A percentile compares a stretch with the other conserved stretches of the same genome.
These are phyloP conservation scores for Diaporthe nobilis DNA, from an alignment of 2,329 filamentous ascomycete genomes.

Conservation along the genomic window DNA sequence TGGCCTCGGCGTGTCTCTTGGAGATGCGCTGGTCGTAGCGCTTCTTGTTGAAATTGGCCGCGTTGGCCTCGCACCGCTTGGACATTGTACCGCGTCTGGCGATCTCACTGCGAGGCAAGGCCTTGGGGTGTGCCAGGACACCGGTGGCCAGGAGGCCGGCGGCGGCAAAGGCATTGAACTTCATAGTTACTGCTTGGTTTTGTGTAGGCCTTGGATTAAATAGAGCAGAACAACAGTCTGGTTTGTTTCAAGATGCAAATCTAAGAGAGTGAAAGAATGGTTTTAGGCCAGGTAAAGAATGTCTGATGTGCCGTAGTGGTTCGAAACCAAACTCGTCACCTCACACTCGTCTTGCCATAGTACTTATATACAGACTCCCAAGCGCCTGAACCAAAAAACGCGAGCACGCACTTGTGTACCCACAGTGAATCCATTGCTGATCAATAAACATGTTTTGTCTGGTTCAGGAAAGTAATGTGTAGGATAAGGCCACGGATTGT, in stretches of 20 bases:
- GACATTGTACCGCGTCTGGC: constrained; percentile 28
- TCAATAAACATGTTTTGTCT: constrained; percentile 26
- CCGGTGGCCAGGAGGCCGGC: constrained; percentile 17
- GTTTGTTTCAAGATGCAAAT: not conserved
- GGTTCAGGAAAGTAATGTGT: not conserved
- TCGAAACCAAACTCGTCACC: not conserved
- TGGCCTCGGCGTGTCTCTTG: constrained; percentile 17
- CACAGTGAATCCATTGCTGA: not conserved
- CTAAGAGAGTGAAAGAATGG: not conserved
- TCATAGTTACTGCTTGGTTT: not conserved
- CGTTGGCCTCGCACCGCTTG: constrained; percentile 35
- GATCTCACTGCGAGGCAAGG: constrained; percentile 24
- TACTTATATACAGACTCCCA: not conserved
- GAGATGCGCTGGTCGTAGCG: constrained; percentile 27
- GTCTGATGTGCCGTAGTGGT: not conserved
- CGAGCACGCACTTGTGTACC: not conserved
- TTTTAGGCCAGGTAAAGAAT: constrained; percentile 1
- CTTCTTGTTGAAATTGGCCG: constrained; percentile 33
- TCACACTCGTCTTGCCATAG: not conserved
- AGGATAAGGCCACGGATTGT: constrained; percentile 2
- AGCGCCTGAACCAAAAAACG: not conserved
- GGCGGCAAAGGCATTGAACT: not conserved
- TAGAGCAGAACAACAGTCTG: not conserved
- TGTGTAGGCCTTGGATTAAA: not conserved
- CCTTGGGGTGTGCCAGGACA: constrained; percentile 11